Evolutionary conservation across 352 stramenopile species (phyloP).

Genomic region (Globisporangium perplexum): DNA sequence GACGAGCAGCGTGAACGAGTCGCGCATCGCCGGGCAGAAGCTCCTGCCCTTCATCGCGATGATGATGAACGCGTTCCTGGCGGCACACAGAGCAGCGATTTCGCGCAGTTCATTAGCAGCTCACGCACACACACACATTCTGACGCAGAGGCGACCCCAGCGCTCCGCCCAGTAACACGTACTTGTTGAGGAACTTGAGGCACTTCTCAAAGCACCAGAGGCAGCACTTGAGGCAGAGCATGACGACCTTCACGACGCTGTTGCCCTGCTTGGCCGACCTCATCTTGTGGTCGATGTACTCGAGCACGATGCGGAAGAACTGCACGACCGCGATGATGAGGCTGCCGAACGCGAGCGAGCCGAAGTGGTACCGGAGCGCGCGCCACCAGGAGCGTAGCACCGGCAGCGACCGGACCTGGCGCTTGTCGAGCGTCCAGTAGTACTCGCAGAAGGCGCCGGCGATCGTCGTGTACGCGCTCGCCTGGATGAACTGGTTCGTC

Average conservation of each 20-base stretch:
- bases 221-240: slow-evolving; percentile 87
- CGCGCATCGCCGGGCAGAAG: slow-evolving; percentile 88
- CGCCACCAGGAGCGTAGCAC: slow-evolving; percentile 59
- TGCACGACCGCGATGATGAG: slow-evolving; percentile 86
- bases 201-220: slow-evolving; percentile 88
- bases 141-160: too few species aligned
- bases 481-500: slow-evolving; percentile 86
- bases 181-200: slow-evolving; percentile 88
- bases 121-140: not conserved
- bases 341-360: slow-evolving; percentile 82
- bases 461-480: slow-evolving; percentile 64
- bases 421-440: slow-evolving; percentile 85
- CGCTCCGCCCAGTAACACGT: slow-evolving; percentile 10
- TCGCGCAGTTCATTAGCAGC: not conserved
- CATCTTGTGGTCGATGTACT: slow-evolving; percentile 82
- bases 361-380: slow-evolving; percentile 72
- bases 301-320: slow-evolving; percentile 59
- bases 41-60: slow-evolving; percentile 83
- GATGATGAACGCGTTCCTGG: slow-evolving; percentile 84
- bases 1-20: slow-evolving; percentile 95
- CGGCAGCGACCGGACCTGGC: slow-evolving; percentile 33
- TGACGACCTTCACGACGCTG: slow-evolving; percentile 55
- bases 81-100: not conserved
- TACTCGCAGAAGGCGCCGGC: slow-evolving; percentile 79
- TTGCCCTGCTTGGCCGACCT: slow-evolving; percentile 59